Percentiles rank a stretch among this genome's conserved stretches.
Evolutionary conservation across 1,139 yeast genomes (phyloP).

Genomic region (Taphrina communis): DNA sequence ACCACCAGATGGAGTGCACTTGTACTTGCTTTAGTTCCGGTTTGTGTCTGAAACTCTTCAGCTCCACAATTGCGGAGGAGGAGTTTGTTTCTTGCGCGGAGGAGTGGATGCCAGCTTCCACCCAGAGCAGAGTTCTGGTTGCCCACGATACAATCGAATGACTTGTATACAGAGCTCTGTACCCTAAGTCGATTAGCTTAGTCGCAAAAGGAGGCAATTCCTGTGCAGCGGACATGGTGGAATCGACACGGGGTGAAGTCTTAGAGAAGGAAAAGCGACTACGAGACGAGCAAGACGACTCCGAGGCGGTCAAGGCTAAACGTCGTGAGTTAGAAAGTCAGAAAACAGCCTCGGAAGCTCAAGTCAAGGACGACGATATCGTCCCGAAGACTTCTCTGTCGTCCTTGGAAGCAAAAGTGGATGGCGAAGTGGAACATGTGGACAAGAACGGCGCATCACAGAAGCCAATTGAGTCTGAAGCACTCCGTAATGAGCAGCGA

Average conservation of each 20-base stretch:
- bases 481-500: neutral
- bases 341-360: neutral
- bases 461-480: neutral
- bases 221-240: neutral
- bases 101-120: no score
- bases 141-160: no score
- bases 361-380: neutral
- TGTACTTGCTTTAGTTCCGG: no score
- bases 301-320: neutral
- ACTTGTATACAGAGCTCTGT: no score
- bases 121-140: no score
- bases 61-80: no score
- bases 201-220: no score
- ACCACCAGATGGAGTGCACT: no score
- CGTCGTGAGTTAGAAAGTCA: neutral
- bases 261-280: constrained; percentile 5
- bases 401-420: no score
- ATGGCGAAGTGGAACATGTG: neutral
- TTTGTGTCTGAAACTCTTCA: no score
- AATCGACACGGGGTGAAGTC: neutral
- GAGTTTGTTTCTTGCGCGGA: no score
- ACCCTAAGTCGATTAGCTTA: no score
- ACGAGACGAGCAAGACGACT: neutral
- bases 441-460: neutral
- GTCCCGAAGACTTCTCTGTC: neutral